phyloP scores from a whole-genome alignment of 2,329 filamentous ascomycete species.

The Fusarium austroafricanum region DNA sequence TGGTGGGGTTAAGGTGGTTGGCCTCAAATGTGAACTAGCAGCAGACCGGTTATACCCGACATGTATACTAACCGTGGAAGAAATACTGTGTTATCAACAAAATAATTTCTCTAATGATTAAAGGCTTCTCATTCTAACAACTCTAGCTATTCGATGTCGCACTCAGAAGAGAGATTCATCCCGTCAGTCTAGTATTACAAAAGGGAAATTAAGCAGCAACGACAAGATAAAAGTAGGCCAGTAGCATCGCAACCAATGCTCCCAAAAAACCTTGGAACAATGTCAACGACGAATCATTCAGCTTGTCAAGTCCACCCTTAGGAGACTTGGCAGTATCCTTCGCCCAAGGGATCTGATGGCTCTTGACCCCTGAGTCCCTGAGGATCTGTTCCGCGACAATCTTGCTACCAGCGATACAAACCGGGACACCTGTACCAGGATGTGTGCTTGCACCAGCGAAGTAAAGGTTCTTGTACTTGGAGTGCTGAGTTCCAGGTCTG shows the following conservation, averaged over 20 bases:
- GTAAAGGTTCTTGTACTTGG: conserved; percentile 65
- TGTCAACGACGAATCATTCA: conserved; percentile 20
- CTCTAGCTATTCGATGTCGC: neutral
- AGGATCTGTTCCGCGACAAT: conserved; percentile 63
- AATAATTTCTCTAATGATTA: neutral
- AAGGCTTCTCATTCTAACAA: neutral
- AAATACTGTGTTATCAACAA: no score
- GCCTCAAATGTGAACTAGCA: no score
- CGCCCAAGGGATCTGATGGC: conserved; percentile 24
- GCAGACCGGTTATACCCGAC: neutral
- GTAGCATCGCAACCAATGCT: conserved; percentile 14
- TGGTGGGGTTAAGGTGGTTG: neutral
- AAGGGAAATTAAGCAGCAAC: neutral
- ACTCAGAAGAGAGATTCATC: no score
- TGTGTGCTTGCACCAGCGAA: conserved; percentile 82
- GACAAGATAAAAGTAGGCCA: conserved; percentile 24
- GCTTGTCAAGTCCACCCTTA: conserved; percentile 21
- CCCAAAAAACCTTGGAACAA: conserved; percentile 25
- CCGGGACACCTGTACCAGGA: conserved; percentile 80
- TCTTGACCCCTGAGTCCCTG: conserved; percentile 1
- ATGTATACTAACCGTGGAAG: no score
- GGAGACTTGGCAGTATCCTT: neutral
- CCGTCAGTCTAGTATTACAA: no score
- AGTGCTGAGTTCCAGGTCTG: conserved; percentile 68
- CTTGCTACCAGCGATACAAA: conserved; percentile 76